Evolutionary conservation across 257 asterid genomes (phyloP), one percentile per base, ranked within the genome.

Genomic region (Coffea eugenioides): DNA sequence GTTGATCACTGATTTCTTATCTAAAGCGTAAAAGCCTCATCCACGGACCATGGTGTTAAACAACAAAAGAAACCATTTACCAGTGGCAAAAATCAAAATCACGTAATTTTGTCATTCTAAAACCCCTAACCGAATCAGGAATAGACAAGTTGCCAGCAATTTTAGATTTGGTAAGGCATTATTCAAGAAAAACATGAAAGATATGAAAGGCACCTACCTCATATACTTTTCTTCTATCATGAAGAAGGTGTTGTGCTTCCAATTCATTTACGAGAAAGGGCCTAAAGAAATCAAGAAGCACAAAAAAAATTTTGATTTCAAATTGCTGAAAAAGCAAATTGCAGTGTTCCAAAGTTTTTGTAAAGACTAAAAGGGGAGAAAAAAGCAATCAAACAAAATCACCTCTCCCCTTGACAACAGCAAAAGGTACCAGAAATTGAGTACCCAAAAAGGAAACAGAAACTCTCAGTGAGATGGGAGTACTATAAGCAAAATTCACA

Each of bases 231-330:
- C 97, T 93, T 82, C 98, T 87, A 88, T 93, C 98, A 70, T 93
- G 97, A 83, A 93, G 97, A 88, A 93, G 94, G 85, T 93, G 94
- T 41, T 93, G 98, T n/a, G 90, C 90, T 74, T 90, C 96, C 96
- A 95, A 81, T 83, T 93, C 97, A 85, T 93, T 93, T 23, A 93
- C 96, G 76, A 93, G 97, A 84, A 89, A 90, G 66, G 97, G 97
- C 97, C 97, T 95, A 81, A 81, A 89, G 78, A 82, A 65, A 66
- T 39, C 41, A 78, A 13, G 48, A 54, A 34, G 72, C 54, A 31
- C 74, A 18, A 79, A 49, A 48, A 61, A 61, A 56, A 61, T 36
- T 39, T 57, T 25, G 20, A 48, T 48, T 18, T n/a, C n/a, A 57
- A 25, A n/a, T 65, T 12, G 49, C 56, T 41, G 7, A 65, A 61